Evolutionary conservation across 208 protist species (phyloP), one percentile per base, ranked within the genome.

Genomic region (Trypanosoma brucei): DNA sequence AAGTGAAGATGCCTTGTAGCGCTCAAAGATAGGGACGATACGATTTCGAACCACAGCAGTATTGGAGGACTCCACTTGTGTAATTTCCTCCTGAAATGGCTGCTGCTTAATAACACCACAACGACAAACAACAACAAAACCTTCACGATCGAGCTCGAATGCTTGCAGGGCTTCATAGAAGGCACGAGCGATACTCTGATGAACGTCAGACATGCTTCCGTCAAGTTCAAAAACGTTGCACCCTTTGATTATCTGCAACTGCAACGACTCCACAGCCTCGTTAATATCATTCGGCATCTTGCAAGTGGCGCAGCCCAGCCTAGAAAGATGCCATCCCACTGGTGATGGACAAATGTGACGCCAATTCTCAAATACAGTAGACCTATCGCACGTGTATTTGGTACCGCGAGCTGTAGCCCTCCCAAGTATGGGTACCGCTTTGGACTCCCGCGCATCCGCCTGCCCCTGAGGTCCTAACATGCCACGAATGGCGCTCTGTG

Each of bases 161-260:
- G 88, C 88, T 39, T 83, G 72, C 49, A 94, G 68, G 2, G 85
- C 78, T 54, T 94, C 88, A 62, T 84, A 79, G 60, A 94, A 80
- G 37, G 79, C 83, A 31, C 79, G 73, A 14, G 84, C 75, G 55
- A 94, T 69, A 65, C 78, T 83, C 68, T 94, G 88, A 57, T 92
- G 84, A 9, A 88, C 71, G 59, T 94, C 85, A 11, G 84, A 83
- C 42, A 81, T 83, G 22, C 79, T 77, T 51, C 83, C 83, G 63
- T 92, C 85, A n/a, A 94, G 81, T 68, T 94, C 88, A 57, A 94
- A 87, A 4, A 92, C 74, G 62, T 94, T 94, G 57, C 84, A 92
- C 30, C 88, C 88, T 58, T 92, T 91, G 64, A 94, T 94, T 38
- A 94, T 85, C 61, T 94, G 88, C 48, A 94, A 73, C 74, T 94